These are phyloP conservation scores for Boletus rubropictus DNA, from an alignment of 768 basidiomycete species.

Conservation along the genomic window DNA sequence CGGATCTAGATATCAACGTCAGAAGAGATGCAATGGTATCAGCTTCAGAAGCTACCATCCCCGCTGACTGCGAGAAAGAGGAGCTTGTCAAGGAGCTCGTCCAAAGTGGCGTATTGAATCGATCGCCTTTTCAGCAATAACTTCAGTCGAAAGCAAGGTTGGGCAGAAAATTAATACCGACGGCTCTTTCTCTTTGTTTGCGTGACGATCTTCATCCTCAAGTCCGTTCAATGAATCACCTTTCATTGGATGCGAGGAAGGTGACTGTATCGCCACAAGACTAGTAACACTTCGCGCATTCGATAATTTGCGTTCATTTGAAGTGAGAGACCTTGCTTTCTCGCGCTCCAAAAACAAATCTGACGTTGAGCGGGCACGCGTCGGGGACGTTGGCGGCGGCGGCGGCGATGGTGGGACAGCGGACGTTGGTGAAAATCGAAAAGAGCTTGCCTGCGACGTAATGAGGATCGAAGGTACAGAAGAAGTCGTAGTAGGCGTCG, in stretches of 20 bases:
- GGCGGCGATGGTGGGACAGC: conserved; percentile 35
- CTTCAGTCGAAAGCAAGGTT: conserved; percentile 9
- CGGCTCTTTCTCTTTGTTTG: conserved; percentile 45
- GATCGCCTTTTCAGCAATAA: conserved; percentile 38
- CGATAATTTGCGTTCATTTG: conserved; percentile 27
- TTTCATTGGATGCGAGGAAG: conserved; percentile 13
- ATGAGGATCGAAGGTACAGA: conserved; percentile 32
- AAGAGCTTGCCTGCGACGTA: conserved; percentile 28
- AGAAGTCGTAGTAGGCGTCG: conserved; percentile 48
- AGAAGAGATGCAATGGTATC: conserved; percentile 9
- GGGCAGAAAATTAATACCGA: conserved; percentile 30
- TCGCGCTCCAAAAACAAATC: conserved; percentile 45
- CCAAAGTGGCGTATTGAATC: conserved; percentile 67
- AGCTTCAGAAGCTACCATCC: conserved; percentile 49
- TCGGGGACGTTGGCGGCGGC: conserved; percentile 42
- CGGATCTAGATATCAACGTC: conserved; percentile 46
- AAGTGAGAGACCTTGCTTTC: conserved; percentile 26
- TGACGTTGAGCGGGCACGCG: conserved; percentile 50
- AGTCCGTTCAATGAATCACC: conserved; percentile 14
- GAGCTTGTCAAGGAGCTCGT: conserved; percentile 77
- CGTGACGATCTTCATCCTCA: conserved; percentile 23
- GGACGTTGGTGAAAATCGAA: conserved; percentile 29
- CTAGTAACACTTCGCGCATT: conserved; percentile 27
- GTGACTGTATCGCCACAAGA: conserved; percentile 20
- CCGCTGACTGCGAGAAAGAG: conserved; percentile 79